Percentiles rank a stretch among this genome's conserved stretches.
Conservation (phyloP, 495 filamentous ascomycete species). For the Aspergillus nidulans region DNA sequence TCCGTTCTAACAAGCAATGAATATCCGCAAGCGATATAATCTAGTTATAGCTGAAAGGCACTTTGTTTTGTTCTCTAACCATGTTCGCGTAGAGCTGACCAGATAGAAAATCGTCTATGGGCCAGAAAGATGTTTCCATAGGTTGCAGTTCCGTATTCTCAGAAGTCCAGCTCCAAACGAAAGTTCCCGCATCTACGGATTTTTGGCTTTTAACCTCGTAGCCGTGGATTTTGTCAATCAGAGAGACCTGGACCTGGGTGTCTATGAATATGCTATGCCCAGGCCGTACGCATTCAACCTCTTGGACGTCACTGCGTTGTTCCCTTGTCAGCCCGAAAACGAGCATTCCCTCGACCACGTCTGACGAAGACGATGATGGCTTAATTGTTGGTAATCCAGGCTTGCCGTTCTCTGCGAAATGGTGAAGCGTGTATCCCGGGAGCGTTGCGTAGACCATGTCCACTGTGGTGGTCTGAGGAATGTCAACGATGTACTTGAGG, state of each 20-base stretch:
- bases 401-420: slow-evolving; percentile 1
- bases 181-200: slow-evolving; percentile 21
- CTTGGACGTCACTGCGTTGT: slow-evolving; percentile 23
- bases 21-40: background rate
- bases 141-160: slow-evolving; percentile 11
- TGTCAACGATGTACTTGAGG: slow-evolving; percentile 22
- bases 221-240: slow-evolving; percentile 4
- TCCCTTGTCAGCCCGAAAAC: slow-evolving; percentile 23
- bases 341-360: slow-evolving; percentile 26
- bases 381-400: slow-evolving; percentile 19
- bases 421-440: slow-evolving; percentile 21
- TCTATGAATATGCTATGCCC: slow-evolving; percentile 17
- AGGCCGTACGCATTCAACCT: slow-evolving; percentile 15
- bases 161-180: slow-evolving; percentile 21
- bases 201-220: slow-evolving; percentile 8
- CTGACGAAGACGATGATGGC: slow-evolving; percentile 11
- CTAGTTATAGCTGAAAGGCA: background rate
- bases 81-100: slow-evolving; percentile 22
- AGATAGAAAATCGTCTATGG: slow-evolving; percentile 18
- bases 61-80: background rate
- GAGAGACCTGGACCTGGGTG: slow-evolving; percentile 20
- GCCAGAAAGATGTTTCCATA: slow-evolving; percentile 15
- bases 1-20: background rate
- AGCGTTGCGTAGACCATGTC: slow-evolving; percentile 26
- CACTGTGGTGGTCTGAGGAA: slow-evolving; percentile 14